Evolutionary conservation across 192 early-diverging fungal genomes (phyloP), one percentile per base, ranked within the genome.

Genomic region (Mortierella hygrophila): DNA sequence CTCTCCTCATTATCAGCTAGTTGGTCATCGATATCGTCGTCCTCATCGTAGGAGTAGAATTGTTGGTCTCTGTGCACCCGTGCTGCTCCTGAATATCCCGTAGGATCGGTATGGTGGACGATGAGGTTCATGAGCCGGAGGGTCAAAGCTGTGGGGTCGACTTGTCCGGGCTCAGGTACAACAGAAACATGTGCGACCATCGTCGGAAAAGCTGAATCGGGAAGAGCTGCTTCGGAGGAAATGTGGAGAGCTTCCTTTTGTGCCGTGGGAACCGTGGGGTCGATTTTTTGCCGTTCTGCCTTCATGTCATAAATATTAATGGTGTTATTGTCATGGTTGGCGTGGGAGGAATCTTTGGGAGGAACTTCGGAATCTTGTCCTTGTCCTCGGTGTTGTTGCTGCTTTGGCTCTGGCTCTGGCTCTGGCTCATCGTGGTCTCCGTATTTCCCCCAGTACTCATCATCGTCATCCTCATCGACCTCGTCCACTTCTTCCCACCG

Each of bases 371-470:
- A 35, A 68, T 32, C 54, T 26, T 20, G 21, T 4, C n/a, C 60
- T 6, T 72, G 47, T 65, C 55, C 41, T 38, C 13, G 54, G 68
- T 10, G 26, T 13, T 78, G n/a, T 13, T 26, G 44, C 23, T 40
- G 18, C n/a, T 65, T 35, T 75, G 38, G 2, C 52, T 20, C 49
- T 75, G 70, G 10, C 10, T 70, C 63, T 16, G 32, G 11, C 55
- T 77, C 35, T 72, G 74, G 73, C n/a, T 74, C 74, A n/a, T 76
- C 49, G 4, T 47, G 52, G 69, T 73, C 69, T 9, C 63, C 26
- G n/a, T 86, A 86, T 75, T 86, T 86, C 35, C 60, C 40, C 84
- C 84, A 86, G 72, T 86, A 86, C n/a, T 81, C 79, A 6, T 86
- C 79, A 38, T 82, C 81, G 2, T 78, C 79, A 1, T 80, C 78